phyloP scores from a whole-genome alignment of 2,329 filamentous ascomycete species.

The Plenodomus tracheiphilus region DNA sequence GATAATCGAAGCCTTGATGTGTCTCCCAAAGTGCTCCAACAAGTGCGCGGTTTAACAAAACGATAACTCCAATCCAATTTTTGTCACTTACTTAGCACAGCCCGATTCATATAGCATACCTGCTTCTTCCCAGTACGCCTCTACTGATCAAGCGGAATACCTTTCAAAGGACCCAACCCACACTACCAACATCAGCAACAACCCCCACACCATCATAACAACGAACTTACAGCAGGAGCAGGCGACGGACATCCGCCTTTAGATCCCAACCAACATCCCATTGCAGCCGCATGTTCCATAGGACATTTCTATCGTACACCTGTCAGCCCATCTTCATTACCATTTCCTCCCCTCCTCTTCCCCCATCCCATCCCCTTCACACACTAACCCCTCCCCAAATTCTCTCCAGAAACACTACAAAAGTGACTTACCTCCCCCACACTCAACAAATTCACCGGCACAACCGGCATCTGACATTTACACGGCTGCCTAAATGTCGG shows the following conservation, averaged over 20 bases:
- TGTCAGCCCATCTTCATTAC: not conserved
- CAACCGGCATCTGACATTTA: slow-evolving; percentile 27
- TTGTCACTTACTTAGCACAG: too few species aligned
- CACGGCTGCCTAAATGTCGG: slow-evolving; percentile 31
- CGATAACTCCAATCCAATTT: too few species aligned
- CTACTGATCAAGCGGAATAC: slow-evolving; percentile 3
- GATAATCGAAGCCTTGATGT: too few species aligned
- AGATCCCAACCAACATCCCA: slow-evolving; percentile 20
- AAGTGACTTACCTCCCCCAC: slow-evolving; percentile 22
- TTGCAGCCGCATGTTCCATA: slow-evolving; percentile 17
- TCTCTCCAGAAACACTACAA: not conserved
- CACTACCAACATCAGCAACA: slow-evolving; percentile 8
- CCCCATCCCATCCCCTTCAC: too few species aligned
- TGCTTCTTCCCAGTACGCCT: too few species aligned
- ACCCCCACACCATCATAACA: not conserved
- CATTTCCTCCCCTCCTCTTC: too few species aligned
- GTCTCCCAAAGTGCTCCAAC: too few species aligned
- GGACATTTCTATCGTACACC: slow-evolving; percentile 12
- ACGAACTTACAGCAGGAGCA: slow-evolving; percentile 16
- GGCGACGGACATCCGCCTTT: slow-evolving; percentile 23
- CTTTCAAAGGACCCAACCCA: slow-evolving; percentile 14
- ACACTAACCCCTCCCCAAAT: too few species aligned
- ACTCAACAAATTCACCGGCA: slow-evolving; percentile 28
- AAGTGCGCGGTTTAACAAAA: too few species aligned
- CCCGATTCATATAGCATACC: too few species aligned